Base-by-base conservation (phyloP, 192 early-diverging fungal genomes). In the Coemansia sp. region DNA sequence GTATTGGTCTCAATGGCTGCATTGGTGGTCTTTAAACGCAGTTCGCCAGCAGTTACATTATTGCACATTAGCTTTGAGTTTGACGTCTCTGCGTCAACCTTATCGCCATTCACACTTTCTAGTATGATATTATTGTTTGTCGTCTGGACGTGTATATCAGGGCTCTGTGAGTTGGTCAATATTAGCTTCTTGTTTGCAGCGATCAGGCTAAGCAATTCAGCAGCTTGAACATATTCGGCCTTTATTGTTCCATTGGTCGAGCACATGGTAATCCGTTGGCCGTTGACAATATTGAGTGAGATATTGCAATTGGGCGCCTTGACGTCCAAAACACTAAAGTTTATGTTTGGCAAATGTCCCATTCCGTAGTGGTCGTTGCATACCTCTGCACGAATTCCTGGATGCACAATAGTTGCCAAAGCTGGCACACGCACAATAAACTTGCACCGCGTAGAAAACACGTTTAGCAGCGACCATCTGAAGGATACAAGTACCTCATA, bases 401-500 rank as follows among this genome's bases (percentile, higher is more conserved):
- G 74, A 45, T 76, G 74, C 17, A 17, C 56, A 14, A 25, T 22
- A 4, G 19, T 41, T 41, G 23, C 52, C 3, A 23, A 22, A 15
- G 56, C 29, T 5, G 74, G 74, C 21, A 70, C 58, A 0, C 68
- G 63, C 12, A 76, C 27, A 19, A 60, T 37, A 43, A 76, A 53
- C 22, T 59, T 61, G 38, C 74, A 76, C 38, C 29, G 22, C 14
- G 63, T 35, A 22, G 37, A 41, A 27, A 62, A 61, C 56, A 64
- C 43, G 29, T 59, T 76, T 69, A 60, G 64, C 7, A 76, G 22
- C 11, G 69, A 52, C 29, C 65, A 66, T 23, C 17, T 63, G 2
- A 63, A 66, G 51, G 58, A 55, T n/a, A 76, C 69, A 51, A 54
- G 43, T 19, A 76, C 62, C n/a, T 76, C 65, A 53, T 76, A 76